Base-by-base conservation (phyloP, 1,284 basidiomycete species). In the Puccinia novopanici region DNA sequence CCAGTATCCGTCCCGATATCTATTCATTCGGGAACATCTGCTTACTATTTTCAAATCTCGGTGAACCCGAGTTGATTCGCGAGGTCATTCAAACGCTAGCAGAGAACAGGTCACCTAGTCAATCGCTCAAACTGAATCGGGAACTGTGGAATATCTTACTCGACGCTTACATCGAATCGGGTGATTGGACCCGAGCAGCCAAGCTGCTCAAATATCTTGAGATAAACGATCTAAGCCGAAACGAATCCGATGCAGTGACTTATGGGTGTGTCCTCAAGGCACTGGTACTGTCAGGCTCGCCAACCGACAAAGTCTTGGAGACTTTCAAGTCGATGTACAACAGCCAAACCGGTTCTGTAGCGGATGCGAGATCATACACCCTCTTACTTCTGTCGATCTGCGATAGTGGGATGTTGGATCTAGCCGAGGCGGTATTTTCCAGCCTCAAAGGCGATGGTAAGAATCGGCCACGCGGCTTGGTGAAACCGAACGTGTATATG, bases 331-430 rank as follows among this genome's bases (percentile, higher is more conserved):
- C 87, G 77, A 88, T 94, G 75, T 79, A 79, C 37, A 70, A 59
- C 48, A 87, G 89, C 82, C 82, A 85, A 30, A 84, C 87, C 22
- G 88, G 88, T 34, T 83, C 90, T 13, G 86, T 87, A 40, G 93
- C 93, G 0, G 89, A 91, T 82, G 86, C 84, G 17, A 88, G 88
- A 81, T 91, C 92, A 0, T 98, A 92, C 86, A 89, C 92, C 0
- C 87, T 93, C 65, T 87, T 94, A 65, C 90, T 97, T 70, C 92
- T 93, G 85, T 92, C 92, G 0, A 92, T 95, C 1, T 92, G 91
- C 84, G 93, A 96, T 84, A 87, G 90, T 22, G 89, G 90, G 4
- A 85, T 89, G 70, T 90, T 95, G 88, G 87, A 88, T 37, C 85
- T 90, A 1, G 94, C 94, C 3, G 86, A 88, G 79, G 88, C 90